Conservation (phyloP, 2,329 filamentous ascomycete genomes). For the Xylaria sp. region DNA sequence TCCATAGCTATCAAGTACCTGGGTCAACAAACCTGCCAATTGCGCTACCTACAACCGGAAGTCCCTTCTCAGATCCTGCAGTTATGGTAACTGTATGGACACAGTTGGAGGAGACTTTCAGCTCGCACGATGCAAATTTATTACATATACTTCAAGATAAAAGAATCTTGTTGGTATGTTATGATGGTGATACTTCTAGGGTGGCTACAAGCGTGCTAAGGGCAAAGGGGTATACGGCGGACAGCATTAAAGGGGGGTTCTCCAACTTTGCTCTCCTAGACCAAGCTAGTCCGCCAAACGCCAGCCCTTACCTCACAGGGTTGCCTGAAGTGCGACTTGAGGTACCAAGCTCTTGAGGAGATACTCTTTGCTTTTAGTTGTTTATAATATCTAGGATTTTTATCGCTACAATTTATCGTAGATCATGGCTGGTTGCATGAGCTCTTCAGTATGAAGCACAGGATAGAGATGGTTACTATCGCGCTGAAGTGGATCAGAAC, state of each 20-base stretch:
- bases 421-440: too few relatives aligned
- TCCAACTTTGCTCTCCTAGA: constrained; percentile 22
- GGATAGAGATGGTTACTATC: too few relatives aligned
- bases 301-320: neutral
- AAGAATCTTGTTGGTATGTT: constrained; percentile 61
- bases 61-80: constrained; percentile 59
- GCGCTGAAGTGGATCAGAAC: too few relatives aligned
- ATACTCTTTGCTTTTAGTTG: neutral
- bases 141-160: constrained; percentile 46
- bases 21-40: constrained; percentile 60
- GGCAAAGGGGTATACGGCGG: constrained; percentile 60
- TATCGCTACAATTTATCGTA: too few relatives aligned
- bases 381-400: neutral
- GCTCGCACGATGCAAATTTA: constrained; percentile 40
- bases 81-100: constrained; percentile 60
- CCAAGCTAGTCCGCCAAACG: neutral
- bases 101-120: constrained; percentile 59
- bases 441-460: too few relatives aligned
- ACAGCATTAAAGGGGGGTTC: constrained; percentile 59
- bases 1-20: constrained; percentile 49
- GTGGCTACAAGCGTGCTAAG: constrained; percentile 65
- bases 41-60: constrained; percentile 50
- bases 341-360: neutral
- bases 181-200: constrained; percentile 65
- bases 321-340: neutral